These are phyloP conservation scores for Pythium insidiosum DNA, from an alignment of 352 stramenopile species.

Conservation along the genomic window DNA sequence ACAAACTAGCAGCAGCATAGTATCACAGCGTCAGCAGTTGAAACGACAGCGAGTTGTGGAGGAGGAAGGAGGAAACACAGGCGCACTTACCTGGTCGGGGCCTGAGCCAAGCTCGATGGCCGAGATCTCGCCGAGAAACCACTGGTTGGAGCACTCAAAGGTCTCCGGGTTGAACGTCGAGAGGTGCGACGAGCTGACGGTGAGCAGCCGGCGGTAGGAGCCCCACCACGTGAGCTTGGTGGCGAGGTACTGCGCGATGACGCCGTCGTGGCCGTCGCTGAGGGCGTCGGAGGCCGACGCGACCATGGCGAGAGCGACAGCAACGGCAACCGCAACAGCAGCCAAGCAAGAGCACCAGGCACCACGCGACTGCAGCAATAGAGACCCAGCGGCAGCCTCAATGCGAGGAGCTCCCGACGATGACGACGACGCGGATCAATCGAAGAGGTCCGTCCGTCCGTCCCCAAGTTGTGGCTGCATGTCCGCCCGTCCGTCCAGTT, in stretches of 20 bases:
- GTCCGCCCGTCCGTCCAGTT: too few species aligned
- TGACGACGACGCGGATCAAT: too few species aligned
- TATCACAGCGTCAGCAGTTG: neutral
- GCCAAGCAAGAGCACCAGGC: too few species aligned
- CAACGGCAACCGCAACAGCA: too few species aligned
- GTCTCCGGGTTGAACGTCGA: slow-evolving; percentile 60
- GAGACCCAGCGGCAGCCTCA: too few species aligned
- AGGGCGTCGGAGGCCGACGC: neutral
- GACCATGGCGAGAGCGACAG: neutral
- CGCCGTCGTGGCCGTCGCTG: slow-evolving; percentile 11
- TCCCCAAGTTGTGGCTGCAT: too few species aligned
- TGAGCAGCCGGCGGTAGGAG: slow-evolving; percentile 47
- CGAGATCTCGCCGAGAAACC: slow-evolving; percentile 54
- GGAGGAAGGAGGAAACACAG: neutral
- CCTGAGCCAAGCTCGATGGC: slow-evolving; percentile 29
- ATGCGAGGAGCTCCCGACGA: too few species aligned
- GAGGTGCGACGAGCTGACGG: slow-evolving; percentile 39
- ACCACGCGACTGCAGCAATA: too few species aligned
- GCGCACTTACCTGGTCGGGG: slow-evolving; percentile 21
- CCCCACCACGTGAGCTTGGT: slow-evolving; percentile 65
- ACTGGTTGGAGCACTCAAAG: slow-evolving; percentile 64
- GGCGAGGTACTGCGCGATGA: slow-evolving; percentile 61
- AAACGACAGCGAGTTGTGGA: neutral
- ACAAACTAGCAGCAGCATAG: slow-evolving; percentile 27
- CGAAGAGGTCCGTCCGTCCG: too few species aligned